Evolutionary conservation across 2,329 filamentous ascomycete genomes (phyloP), one percentile per base, ranked within the genome.

Genomic region (Colletotrichum graminicola): DNA sequence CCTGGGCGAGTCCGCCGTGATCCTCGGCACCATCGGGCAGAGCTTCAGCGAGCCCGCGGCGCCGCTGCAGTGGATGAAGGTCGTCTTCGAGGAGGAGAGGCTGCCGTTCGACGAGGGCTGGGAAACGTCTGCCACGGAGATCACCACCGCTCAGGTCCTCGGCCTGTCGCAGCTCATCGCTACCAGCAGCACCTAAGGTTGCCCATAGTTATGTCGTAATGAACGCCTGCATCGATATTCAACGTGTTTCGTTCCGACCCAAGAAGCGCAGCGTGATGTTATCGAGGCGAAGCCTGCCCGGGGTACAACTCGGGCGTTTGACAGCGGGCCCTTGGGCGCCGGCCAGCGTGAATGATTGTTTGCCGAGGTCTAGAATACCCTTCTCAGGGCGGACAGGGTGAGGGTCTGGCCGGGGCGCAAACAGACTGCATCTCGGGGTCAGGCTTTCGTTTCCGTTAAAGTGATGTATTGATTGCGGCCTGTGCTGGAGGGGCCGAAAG

Each of bases 1-100:
- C 18, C 5, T 74, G 29, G 67, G 73, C 41, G 75, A 76, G 67
- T 72, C 70, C 26, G 69, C 73, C 29, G 71, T 76, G 45, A 71
- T 73, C 54, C 73, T 75, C 34, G 65, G 69, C 65, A 72, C 73
- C 10, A 55, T 76, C 49, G 75, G 74, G 14, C 65, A 66, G 18
- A 71, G 68, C 68, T 71, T 55, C 68, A 55, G 23, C 32, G 47
- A 36, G 68, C 68, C 68, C 11, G 65, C 65, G 23, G 65, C 65
- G 57, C 68, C 68, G 59, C 29, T 71, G 12, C 59, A 68, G 29
- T 71, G 68, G 68, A 23, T 71, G 43, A 60, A 36, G 36, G 66
- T 68, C 18, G 59, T 71, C 3, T 71, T 71, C 5, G 65, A 72
- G 49, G 47, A 72, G 34, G 70, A 72, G 66, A 66, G 70, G 14